phyloP scores from a whole-genome alignment of 2,329 filamentous ascomycete species.

The Aspergillus sp. region DNA sequence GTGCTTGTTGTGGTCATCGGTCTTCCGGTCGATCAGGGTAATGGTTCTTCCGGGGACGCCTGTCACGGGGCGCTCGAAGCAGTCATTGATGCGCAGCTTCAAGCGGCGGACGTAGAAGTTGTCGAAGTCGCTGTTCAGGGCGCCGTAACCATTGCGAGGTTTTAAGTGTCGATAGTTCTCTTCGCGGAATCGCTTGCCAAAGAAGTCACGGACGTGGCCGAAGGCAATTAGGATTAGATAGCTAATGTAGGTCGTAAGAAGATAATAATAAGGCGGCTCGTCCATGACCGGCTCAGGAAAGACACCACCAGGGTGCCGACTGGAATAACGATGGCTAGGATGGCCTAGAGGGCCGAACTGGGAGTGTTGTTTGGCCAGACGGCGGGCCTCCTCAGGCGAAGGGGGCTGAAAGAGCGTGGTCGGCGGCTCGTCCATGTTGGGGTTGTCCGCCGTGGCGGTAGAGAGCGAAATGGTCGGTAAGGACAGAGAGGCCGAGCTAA shows the following conservation, averaged over 20 bases:
- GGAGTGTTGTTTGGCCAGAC: slow-evolving; percentile 67
- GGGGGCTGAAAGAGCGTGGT: slow-evolving; percentile 83
- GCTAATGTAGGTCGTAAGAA: slow-evolving; percentile 96
- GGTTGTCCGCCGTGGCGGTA: slow-evolving; percentile 67
- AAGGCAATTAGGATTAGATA: slow-evolving; percentile 94
- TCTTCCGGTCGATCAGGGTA: slow-evolving; percentile 81
- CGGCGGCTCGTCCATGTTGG: slow-evolving; percentile 61
- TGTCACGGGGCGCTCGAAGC: slow-evolving; percentile 84
- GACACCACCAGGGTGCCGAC: slow-evolving; percentile 70
- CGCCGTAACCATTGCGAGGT: slow-evolving; percentile 79
- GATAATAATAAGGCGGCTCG: slow-evolving; percentile 91
- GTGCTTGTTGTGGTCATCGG: slow-evolving; percentile 81
- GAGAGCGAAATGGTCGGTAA: slow-evolving; percentile 88
- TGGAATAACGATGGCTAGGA: slow-evolving; percentile 76
- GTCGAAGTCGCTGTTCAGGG: slow-evolving; percentile 95
- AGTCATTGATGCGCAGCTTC: slow-evolving; percentile 93
- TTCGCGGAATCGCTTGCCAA: slow-evolving; percentile 88
- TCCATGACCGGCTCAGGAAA: slow-evolving; percentile 82
- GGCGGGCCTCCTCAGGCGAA: slow-evolving; percentile 69
- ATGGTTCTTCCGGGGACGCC: slow-evolving; percentile 92
- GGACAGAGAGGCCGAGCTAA: slow-evolving; percentile 63
- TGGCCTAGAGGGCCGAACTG: slow-evolving; percentile 84
- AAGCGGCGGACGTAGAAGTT: slow-evolving; percentile 92
- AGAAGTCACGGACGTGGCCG: slow-evolving; percentile 92
- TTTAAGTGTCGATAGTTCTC: slow-evolving; percentile 78